phyloP scores from a whole-genome alignment of 257 asterid species.

The Salvia hispanica region DNA sequence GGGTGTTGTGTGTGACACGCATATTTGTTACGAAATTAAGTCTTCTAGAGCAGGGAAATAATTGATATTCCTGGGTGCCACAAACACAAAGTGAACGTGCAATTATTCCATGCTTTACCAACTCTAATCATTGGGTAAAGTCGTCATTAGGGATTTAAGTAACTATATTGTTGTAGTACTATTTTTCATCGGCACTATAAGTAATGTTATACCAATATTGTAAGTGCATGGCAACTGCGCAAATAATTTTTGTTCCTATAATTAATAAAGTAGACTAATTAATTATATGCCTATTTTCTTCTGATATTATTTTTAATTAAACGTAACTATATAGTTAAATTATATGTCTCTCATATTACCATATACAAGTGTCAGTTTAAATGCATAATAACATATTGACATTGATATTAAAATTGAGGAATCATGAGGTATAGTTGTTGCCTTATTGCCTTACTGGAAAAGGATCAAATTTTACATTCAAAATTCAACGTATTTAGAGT shows the following conservation, averaged over 20 bases:
- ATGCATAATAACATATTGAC: not conserved
- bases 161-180: constrained; percentile 29
- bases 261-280: not conserved
- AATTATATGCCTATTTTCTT: too few species aligned
- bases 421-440: not conserved
- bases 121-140: constrained; percentile 43
- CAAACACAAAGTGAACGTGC: constrained; percentile 36
- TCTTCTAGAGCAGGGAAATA: constrained; percentile 21
- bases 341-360: too few species aligned
- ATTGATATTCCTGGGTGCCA: constrained; percentile 34
- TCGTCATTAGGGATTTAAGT: constrained; percentile 19
- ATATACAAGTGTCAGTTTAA: too few species aligned
- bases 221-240: constrained; percentile 23
- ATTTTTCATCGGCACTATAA: not conserved
- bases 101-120: constrained; percentile 45
- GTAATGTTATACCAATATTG: not conserved
- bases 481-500: not conserved
- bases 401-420: not conserved
- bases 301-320: too few species aligned
- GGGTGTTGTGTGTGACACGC: too few species aligned
- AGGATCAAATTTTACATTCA: not conserved
- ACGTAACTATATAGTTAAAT: too few species aligned
- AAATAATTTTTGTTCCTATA: not conserved
- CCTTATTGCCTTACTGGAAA: constrained; percentile 3
- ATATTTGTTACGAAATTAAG: not conserved